Percentiles rank a stretch among this genome's conserved stretches.
phyloP scores from a whole-genome alignment of 192 early-diverging fungal genomes.

The Linnemannia elongata region DNA sequence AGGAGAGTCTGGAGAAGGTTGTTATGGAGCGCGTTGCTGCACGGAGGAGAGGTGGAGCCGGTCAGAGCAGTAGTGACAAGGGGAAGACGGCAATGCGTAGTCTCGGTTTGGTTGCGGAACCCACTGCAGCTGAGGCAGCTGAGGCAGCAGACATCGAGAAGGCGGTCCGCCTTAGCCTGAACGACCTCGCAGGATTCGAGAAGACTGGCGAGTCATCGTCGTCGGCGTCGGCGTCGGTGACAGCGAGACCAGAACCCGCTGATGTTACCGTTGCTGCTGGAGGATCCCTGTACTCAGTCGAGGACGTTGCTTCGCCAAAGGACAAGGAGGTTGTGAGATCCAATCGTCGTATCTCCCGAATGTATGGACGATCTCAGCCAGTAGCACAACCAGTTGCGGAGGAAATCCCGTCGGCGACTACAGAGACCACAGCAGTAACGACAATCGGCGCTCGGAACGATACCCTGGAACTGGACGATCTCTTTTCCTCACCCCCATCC shows the following conservation, averaged over 20 bases:
- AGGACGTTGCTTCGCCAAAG: background rate
- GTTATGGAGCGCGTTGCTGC: conserved; percentile 9
- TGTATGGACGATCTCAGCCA: background rate
- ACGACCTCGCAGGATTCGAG: background rate
- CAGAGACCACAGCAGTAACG: background rate
- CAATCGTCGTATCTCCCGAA: conserved; percentile 14
- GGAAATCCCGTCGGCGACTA: background rate
- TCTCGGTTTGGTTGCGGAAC: background rate
- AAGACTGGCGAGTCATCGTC: background rate
- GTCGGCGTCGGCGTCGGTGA: no score
- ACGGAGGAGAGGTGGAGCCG: conserved; percentile 17
- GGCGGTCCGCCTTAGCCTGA: conserved; percentile 12
- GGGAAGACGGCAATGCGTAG: conserved; percentile 9
- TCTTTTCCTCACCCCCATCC: background rate
- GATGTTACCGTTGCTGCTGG: background rate
- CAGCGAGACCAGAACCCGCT: background rate
- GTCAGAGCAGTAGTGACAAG: conserved; percentile 11
- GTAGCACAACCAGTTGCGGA: background rate
- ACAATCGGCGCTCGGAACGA: background rate
- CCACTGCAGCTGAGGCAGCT: background rate
- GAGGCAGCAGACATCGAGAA: conserved; percentile 12
- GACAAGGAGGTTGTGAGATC: background rate
- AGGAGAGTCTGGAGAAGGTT: background rate
- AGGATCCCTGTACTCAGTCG: background rate
- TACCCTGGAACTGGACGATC: background rate